Percentiles rank a stretch among this genome's conserved stretches.
phyloP scores from a whole-genome alignment of 108 stramenopile genomes.

The Tribonema minus region DNA sequence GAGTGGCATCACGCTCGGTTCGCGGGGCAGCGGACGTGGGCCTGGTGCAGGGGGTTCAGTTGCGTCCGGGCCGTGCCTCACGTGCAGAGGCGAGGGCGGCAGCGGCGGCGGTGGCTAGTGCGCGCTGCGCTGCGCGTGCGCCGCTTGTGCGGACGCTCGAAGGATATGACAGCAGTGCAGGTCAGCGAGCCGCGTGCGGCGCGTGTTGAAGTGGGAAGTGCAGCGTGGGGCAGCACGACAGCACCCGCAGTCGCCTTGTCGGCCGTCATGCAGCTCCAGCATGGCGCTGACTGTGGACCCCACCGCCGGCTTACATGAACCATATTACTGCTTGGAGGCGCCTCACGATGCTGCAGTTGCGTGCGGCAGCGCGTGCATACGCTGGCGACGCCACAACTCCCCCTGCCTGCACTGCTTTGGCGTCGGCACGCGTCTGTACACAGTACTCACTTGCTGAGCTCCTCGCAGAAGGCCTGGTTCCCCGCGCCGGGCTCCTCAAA shows the following conservation, averaged over 20 bases:
- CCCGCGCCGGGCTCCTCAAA: slow-evolving; percentile 16
- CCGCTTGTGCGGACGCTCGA: background rate
- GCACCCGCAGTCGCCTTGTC: too few species aligned
- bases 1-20: background rate
- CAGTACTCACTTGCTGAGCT: slow-evolving; percentile 26
- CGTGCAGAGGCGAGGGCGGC: background rate
- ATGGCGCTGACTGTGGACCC: background rate
- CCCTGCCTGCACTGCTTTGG: too few species aligned
- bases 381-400: too few species aligned
- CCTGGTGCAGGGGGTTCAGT: background rate
- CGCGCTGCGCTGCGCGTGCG: background rate
- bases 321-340: too few species aligned
- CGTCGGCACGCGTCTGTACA: too few species aligned
- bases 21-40: background rate
- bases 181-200: too few species aligned
- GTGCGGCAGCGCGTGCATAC: too few species aligned
- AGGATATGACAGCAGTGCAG: too few species aligned
- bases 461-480: slow-evolving; percentile 19
- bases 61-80: background rate
- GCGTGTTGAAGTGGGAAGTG: too few species aligned
- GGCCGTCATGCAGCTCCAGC: background rate
- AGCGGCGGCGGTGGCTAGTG: background rate
- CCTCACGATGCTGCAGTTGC: too few species aligned
- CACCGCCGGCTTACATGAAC: too few species aligned
- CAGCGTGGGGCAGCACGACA: too few species aligned